Conservation (phyloP, 441 rosid genomes). For the Populus hybrid region DNA sequence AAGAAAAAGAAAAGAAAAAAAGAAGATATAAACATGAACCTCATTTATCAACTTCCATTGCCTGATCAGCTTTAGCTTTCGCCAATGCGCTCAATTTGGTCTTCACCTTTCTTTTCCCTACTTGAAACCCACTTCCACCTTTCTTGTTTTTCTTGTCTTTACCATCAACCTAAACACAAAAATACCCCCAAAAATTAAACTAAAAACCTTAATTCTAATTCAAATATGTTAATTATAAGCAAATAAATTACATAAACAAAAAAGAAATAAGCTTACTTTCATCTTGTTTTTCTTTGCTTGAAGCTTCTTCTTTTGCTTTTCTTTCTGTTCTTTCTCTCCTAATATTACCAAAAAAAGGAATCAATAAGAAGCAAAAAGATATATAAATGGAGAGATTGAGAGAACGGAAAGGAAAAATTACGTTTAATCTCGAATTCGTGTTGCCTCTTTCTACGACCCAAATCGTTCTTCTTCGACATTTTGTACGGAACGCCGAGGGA, state of each 20-base stretch:
- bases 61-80: conserved; percentile 86
- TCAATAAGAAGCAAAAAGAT: background rate
- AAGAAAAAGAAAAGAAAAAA: background rate
- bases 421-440: conserved; percentile 81
- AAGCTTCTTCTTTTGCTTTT: conserved; percentile 65
- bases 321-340: conserved; percentile 79
- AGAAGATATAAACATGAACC: conserved; percentile 7
- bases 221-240: background rate
- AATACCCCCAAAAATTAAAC: background rate
- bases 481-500: background rate
- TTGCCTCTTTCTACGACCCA: conserved; percentile 72
- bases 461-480: conserved; percentile 96
- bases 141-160: conserved; percentile 62
- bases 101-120: conserved; percentile 84
- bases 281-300: conserved; percentile 81
- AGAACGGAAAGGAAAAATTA: conserved; percentile 17
- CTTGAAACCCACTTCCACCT: conserved; percentile 60
- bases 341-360: conserved; percentile 17
- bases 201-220: background rate
- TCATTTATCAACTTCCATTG: conserved; percentile 75
- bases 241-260: background rate
- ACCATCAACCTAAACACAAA: conserved; percentile 58
- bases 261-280: conserved; percentile 53
- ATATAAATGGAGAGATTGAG: background rate
- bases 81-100: conserved; percentile 67